A percentile compares a stretch with the other conserved stretches of the same genome.
phyloP scores from a whole-genome alignment of 2,329 filamentous ascomycete species.

The Colletotrichum lentis region DNA sequence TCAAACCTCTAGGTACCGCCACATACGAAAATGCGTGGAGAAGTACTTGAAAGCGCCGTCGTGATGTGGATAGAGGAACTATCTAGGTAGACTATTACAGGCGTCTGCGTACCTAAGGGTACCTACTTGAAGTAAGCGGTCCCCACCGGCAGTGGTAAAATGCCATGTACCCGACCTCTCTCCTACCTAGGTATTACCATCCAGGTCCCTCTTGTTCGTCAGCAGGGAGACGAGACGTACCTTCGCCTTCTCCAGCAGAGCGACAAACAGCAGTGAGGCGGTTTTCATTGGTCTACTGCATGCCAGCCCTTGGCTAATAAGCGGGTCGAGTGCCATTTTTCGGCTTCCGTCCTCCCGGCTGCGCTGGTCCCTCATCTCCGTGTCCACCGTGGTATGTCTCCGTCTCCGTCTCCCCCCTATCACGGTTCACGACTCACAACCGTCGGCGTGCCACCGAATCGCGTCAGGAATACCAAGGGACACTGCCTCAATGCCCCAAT shows the following conservation, averaged over 20 bases:
- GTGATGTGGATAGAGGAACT: constrained; percentile 9
- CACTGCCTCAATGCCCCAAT: constrained; percentile 19
- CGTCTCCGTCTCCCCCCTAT: neutral
- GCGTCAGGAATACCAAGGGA: neutral
- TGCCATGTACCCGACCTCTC: neutral
- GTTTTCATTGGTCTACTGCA: constrained; percentile 19
- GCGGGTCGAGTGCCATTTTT: neutral
- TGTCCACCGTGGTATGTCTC: too few relatives aligned
- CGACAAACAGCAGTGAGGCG: constrained; percentile 19
- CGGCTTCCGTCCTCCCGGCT: constrained; percentile 4
- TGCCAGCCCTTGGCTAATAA: neutral
- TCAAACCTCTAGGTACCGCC: neutral
- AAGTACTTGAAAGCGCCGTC: constrained; percentile 3
- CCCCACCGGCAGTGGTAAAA: neutral
- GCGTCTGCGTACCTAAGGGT: neutral
- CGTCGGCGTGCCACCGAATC: neutral
- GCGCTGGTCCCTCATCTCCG: neutral
- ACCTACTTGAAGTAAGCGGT: neutral
- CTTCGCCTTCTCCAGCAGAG: constrained; percentile 5
- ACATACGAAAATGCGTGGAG: neutral
- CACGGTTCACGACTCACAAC: neutral
- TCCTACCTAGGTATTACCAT: too few relatives aligned
- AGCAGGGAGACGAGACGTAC: constrained; percentile 17
- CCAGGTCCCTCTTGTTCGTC: constrained; percentile 12
- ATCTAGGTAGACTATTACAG: too few relatives aligned